Evolutionary conservation across 495 filamentous ascomycete species (phyloP).

Genomic region (Arthonia radiata): DNA sequence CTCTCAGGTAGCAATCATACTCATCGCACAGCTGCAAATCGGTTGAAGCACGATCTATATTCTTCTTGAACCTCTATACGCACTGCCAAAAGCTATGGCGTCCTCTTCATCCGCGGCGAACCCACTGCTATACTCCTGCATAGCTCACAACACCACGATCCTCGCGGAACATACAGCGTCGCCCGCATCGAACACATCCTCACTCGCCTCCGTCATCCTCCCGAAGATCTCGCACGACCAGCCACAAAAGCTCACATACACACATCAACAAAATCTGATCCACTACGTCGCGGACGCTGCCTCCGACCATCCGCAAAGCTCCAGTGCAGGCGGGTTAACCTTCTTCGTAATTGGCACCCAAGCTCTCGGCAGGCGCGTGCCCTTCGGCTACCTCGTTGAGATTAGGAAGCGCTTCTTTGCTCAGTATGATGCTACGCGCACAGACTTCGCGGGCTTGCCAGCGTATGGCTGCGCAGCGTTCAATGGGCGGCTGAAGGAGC

Average conservation of each 20-base stretch:
- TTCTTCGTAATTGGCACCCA: slow-evolving; percentile 63
- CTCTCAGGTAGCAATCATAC: too few species aligned
- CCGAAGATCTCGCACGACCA: slow-evolving; percentile 70
- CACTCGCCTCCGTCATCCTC: slow-evolving; percentile 77
- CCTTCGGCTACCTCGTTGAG: slow-evolving; percentile 80
- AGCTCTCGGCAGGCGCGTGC: slow-evolving; percentile 58
- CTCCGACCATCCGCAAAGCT: slow-evolving; percentile 24
- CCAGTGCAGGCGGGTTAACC: slow-evolving; percentile 52
- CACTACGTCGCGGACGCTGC: slow-evolving; percentile 84
- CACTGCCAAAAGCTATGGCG: slow-evolving; percentile 26
- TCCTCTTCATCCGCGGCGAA: slow-evolving; percentile 55
- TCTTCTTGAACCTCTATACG: too few species aligned
- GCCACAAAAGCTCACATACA: slow-evolving; percentile 81
- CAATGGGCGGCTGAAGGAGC: slow-evolving; percentile 45
- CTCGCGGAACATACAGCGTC: slow-evolving; percentile 70
- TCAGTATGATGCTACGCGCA: slow-evolving; percentile 38
- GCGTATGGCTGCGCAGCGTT: slow-evolving; percentile 79
- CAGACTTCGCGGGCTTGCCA: slow-evolving; percentile 53
- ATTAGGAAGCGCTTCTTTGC: slow-evolving; percentile 70
- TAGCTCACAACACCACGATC: slow-evolving; percentile 75
- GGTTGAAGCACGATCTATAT: too few species aligned
- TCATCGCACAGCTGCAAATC: too few species aligned
- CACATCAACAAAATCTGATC: slow-evolving; percentile 70
- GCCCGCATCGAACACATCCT: slow-evolving; percentile 50
- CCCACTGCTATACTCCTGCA: slow-evolving; percentile 70